Evolutionary conservation across 140 eudicot genomes (phyloP), one percentile per base, ranked within the genome.

Genomic region (Stevia rebaudiana): DNA sequence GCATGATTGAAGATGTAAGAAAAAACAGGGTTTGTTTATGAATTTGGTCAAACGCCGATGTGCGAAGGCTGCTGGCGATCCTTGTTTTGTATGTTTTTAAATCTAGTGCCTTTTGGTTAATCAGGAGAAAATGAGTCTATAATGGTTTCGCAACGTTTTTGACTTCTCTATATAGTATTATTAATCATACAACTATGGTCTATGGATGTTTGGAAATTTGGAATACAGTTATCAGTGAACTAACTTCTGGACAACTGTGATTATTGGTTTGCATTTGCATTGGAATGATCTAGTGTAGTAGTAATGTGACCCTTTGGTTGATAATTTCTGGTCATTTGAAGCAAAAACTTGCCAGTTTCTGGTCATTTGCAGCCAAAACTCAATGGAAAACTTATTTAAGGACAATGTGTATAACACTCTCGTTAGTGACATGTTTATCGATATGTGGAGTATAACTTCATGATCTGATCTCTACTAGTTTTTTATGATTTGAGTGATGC

Each of bases 1-100:
- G 56, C 22, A 40, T 46, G 37, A 11, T 24, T 46, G 60, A 71
- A 61, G 62, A 44, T 39, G 12, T 55, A 43, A 48, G 72, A 47
- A 56, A 61, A 74, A 59, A 74, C 49, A 48, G 63, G 74, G 74
- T 66, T 58, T 62, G 58, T 47, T 46, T 61, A 55, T 73, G 36
- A 5, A 17, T 35, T 54, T 47, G 61, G 72, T 64, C 67, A 43
- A 53, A 54, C 30, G 71, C 65, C 61, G 28, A 59, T 35, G 69
- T 48, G 61, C 75, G 17, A 59, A 47, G 62, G 64, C 55, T 52
- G 64, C 46, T 35, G 68, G 54, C 39, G 49, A 24, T 47, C 3
- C 30, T 47, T 57, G 73, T 59, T 49, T 49, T 50, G 37, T 42
- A 36, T 52, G 74, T 39, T 67, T 5, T 30, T 39, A 67, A 39